Conservation (phyloP, 768 basidiomycete species). For the Boletus coccyginus region DNA sequence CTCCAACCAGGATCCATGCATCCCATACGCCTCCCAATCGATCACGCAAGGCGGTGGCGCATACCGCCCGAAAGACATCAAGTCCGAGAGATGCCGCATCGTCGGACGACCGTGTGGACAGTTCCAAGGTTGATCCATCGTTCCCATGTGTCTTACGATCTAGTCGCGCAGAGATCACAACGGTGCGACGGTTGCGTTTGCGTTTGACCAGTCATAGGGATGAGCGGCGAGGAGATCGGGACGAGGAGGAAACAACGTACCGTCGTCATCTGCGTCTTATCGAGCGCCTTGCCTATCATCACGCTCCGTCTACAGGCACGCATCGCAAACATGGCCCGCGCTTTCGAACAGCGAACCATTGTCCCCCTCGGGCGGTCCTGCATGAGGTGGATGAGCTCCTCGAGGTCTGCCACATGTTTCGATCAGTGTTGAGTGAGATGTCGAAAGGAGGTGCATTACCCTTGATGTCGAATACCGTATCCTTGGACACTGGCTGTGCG, state of each 20-base stretch:
- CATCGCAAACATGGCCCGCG: slow-evolving; percentile 93
- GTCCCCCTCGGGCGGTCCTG: slow-evolving; percentile 72
- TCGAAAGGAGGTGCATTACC: slow-evolving; percentile 42
- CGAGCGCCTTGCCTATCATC: slow-evolving; percentile 91
- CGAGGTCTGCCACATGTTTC: slow-evolving; percentile 60
- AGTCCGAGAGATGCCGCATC: slow-evolving; percentile 71
- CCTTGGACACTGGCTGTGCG: slow-evolving; percentile 90
- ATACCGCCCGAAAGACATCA: slow-evolving; percentile 31
- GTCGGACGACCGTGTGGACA: slow-evolving; percentile 87
- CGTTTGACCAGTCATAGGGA: not conserved
- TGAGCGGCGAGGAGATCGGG: not conserved
- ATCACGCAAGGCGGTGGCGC: slow-evolving; percentile 16
- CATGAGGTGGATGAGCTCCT: slow-evolving; percentile 87
- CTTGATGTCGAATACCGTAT: slow-evolving; percentile 84
- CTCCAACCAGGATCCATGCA: slow-evolving; percentile 2
- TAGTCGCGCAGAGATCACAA: slow-evolving; percentile 20
- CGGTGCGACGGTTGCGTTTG: not conserved
- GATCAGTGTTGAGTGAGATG: not conserved
- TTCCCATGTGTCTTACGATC: slow-evolving; percentile 81
- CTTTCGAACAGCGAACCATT: slow-evolving; percentile 92
- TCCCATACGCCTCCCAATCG: slow-evolving; percentile 38
- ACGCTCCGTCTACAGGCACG: slow-evolving; percentile 94
- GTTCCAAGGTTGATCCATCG: slow-evolving; percentile 84
- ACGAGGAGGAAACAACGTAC: slow-evolving; percentile 38
- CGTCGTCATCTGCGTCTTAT: slow-evolving; percentile 68